Base-by-base conservation (phyloP, 176 grass and related monocot species). In the Raddia distichophylla region DNA sequence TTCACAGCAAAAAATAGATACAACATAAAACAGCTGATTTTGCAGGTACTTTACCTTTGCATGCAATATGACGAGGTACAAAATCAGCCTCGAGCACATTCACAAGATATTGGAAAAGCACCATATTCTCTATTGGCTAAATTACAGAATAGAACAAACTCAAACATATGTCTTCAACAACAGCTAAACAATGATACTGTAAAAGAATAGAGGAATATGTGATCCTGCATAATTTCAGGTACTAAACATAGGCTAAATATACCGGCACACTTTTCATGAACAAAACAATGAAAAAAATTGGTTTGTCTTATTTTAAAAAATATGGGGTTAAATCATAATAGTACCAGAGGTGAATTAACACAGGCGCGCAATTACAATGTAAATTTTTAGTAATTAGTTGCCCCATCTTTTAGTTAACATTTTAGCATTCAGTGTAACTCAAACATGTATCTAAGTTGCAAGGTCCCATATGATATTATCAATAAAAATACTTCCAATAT, bases 61-160 rank as follows among this genome's bases (percentile, higher is more conserved):
- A 93, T 87, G 90, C 83, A 91, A 64, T 80, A 35, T 81, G 75
- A 63, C 90, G 95, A 91, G 81, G 81, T 72, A 84, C 76, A 69
- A 89, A 85, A 91, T 98, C 95, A 85, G 80, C 88, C 82, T 98
- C 90, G 44, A 98, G 81, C 75, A 90, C 81, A 79, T 56, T 56
- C 27, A 94, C 67, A 75, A 94, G 90, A 79, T 94, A 98, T 34
- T 94, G 81, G 73, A 98, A 93, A 79, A 93, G 33, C 77, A 98
- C 57, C 83, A 93, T 91, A 27, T 91, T 81, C 78, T 89, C 20
- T 43, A 87, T 81, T 87, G 65, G 54, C 95, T 98, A 87, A 58
- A 88, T 75, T 37, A 77, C 27, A 80, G 7, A 76, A 66, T 65
- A 87, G 60, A 82, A 67, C 10, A 68, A 78, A 84, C 54, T 67